These are phyloP conservation scores for Wickerhamia fluorescens DNA, from an alignment of 805 yeast species.

Conservation along the genomic window DNA sequence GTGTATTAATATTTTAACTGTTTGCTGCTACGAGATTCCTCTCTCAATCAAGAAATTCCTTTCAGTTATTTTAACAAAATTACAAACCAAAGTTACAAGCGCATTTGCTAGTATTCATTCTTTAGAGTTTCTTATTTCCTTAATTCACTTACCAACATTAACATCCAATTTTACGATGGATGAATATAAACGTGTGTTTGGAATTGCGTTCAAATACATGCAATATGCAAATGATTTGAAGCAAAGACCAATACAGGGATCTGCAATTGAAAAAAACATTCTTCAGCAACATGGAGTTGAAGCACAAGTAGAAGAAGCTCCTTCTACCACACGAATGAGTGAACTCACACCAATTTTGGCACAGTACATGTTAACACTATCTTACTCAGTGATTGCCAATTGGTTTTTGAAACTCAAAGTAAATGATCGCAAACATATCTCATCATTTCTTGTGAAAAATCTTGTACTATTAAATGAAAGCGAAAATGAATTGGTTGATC, in stretches of 20 bases:
- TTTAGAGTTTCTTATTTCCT: constrained; percentile 62
- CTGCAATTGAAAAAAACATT: constrained; percentile 5
- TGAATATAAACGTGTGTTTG: constrained; percentile 75
- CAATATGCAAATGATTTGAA: constrained; percentile 56
- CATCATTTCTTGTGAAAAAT: constrained; percentile 57
- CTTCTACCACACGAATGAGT: constrained; percentile 42
- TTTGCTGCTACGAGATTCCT: constrained; percentile 80
- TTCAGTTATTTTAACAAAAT: constrained; percentile 58
- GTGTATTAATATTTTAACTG: constrained; percentile 64
- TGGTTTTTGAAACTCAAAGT: constrained; percentile 66
- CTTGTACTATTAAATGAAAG: constrained; percentile 25
- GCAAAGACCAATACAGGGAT: constrained; percentile 15
- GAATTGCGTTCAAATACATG: constrained; percentile 73
- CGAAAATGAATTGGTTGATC: constrained; percentile 37
- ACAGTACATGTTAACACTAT: constrained; percentile 53
- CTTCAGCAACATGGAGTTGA: constrained; percentile 38
- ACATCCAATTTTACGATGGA: constrained; percentile 69
- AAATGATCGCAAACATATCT: constrained; percentile 50
- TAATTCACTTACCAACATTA: constrained; percentile 59
- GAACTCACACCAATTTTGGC: constrained; percentile 46
- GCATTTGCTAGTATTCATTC: constrained; percentile 65
- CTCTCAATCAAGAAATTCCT: constrained; percentile 61
- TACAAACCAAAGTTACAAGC: constrained; percentile 70
- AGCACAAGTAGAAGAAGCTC: constrained; percentile 44
- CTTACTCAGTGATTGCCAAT: constrained; percentile 59